Evolutionary conservation across 2,329 filamentous ascomycete genomes (phyloP).

Genomic region (Trichoderma sp.): DNA sequence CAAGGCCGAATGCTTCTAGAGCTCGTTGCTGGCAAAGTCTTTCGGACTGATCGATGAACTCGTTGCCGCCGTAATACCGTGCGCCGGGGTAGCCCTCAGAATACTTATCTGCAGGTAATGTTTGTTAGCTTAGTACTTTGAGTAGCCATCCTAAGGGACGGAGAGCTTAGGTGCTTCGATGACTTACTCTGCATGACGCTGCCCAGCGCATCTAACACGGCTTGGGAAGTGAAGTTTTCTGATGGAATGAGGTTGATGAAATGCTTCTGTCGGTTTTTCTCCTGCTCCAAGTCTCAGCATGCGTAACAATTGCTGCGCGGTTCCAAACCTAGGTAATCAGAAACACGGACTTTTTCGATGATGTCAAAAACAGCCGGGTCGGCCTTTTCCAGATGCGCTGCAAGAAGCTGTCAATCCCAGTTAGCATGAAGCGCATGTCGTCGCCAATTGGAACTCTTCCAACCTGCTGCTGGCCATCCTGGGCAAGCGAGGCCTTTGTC

Average conservation of each 20-base stretch:
- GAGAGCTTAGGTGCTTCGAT: neutral
- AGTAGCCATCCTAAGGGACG: neutral
- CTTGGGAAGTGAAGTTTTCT: slow-evolving; percentile 93
- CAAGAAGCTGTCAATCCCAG: slow-evolving; percentile 63
- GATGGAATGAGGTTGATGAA: slow-evolving; percentile 97
- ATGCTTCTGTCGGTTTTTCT: slow-evolving; percentile 94
- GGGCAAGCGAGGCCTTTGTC: slow-evolving; percentile 45
- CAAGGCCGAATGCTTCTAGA: slow-evolving; percentile 80
- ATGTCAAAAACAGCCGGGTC: slow-evolving; percentile 87
- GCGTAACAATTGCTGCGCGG: neutral
- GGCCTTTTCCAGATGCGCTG: slow-evolving; percentile 74
- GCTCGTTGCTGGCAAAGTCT: slow-evolving; percentile 86
- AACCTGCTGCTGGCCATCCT: slow-evolving; percentile 62
- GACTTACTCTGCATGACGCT: slow-evolving; percentile 88
- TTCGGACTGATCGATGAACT: slow-evolving; percentile 91
- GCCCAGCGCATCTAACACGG: slow-evolving; percentile 84
- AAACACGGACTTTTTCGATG: slow-evolving; percentile 70
- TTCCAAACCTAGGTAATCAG: neutral
- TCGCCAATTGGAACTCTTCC: slow-evolving; percentile 23
- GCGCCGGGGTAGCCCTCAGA: slow-evolving; percentile 97
- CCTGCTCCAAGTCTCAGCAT: slow-evolving; percentile 49
- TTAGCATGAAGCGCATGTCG: neutral
- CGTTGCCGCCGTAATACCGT: slow-evolving; percentile 94
- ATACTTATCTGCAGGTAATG: slow-evolving; percentile 72
- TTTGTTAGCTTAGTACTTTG: slow-evolving; percentile 30